phyloP scores from a whole-genome alignment of 441 rosid genomes.

The Cnidoscolus chayamansa region DNA sequence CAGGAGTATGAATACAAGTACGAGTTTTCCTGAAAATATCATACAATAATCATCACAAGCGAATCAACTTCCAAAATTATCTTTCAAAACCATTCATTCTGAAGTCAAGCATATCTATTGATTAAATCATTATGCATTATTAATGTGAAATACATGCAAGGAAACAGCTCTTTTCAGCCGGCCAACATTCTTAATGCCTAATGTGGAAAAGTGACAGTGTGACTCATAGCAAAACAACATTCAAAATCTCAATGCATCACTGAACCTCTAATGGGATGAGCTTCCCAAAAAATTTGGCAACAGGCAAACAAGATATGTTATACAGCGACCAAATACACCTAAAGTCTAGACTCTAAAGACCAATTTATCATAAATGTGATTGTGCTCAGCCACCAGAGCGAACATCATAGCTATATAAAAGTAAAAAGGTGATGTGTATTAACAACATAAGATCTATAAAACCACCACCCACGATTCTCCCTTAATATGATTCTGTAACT shows the following conservation, averaged over 20 bases:
- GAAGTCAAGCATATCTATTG: background rate
- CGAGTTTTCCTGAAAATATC: slow-evolving; percentile 71
- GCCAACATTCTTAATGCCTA: background rate
- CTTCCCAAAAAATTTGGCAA: background rate
- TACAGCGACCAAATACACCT: background rate
- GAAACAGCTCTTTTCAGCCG: background rate
- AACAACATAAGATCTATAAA: background rate
- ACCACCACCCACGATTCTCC: background rate
- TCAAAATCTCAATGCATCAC: background rate
- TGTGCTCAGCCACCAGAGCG: background rate
- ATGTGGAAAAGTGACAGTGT: background rate
- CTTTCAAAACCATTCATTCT: background rate
- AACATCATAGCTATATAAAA: background rate
- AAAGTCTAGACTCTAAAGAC: background rate
- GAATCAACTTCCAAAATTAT: background rate
- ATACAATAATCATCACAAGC: background rate
- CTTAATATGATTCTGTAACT: slow-evolving; percentile 4
- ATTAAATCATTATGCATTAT: background rate
- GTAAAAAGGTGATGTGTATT: background rate
- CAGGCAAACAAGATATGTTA: background rate
- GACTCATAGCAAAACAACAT: background rate
- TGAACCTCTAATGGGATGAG: background rate
- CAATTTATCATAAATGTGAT: background rate
- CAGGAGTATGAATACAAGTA: slow-evolving; percentile 89
- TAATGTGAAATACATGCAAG: background rate